Conservation (phyloP, 805 yeast species). For the Teunomyces lycoperdinae region DNA sequence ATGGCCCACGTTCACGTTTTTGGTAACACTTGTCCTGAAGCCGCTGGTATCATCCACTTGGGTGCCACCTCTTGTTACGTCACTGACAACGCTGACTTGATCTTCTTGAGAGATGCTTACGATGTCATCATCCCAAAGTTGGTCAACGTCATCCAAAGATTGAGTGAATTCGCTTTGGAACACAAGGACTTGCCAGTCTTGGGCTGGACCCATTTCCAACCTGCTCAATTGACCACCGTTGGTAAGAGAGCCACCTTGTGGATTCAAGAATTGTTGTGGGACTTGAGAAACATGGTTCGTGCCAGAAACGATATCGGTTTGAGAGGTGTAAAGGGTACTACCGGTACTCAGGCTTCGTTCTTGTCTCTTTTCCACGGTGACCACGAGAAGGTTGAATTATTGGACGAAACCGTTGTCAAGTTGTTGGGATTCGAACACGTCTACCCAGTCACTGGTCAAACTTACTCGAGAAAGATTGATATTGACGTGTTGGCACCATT, state of each 20-base stretch:
- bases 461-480: slow-evolving; percentile 98
- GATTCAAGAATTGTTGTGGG: slow-evolving; percentile 98
- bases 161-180: slow-evolving; percentile 81
- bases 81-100: slow-evolving; percentile 96
- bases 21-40: slow-evolving; percentile 90
- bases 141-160: slow-evolving; percentile 91
- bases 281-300: slow-evolving; percentile 89
- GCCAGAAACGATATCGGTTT: slow-evolving; percentile 95
- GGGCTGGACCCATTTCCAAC: slow-evolving; percentile 99
- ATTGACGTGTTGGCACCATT: slow-evolving; percentile 90
- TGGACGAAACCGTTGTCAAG: slow-evolving; percentile 90
- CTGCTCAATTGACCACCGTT: slow-evolving; percentile 97
- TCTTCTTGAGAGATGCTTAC: slow-evolving; percentile 93
- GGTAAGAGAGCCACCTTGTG: slow-evolving; percentile 98
- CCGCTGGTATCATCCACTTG: slow-evolving; percentile 95
- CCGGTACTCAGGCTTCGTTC: slow-evolving; percentile 98
- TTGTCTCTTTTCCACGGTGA: slow-evolving; percentile 92
- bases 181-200: slow-evolving; percentile 94
- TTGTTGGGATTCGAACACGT: slow-evolving; percentile 91
- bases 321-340: slow-evolving; percentile 98
- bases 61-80: slow-evolving; percentile 99
- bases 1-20: slow-evolving; percentile 98
- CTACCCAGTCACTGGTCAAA: slow-evolving; percentile 98
- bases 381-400: slow-evolving; percentile 91
- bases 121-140: slow-evolving; percentile 91